Conservation (phyloP, 805 yeast species). For the Brettanomyces sp. region DNA sequence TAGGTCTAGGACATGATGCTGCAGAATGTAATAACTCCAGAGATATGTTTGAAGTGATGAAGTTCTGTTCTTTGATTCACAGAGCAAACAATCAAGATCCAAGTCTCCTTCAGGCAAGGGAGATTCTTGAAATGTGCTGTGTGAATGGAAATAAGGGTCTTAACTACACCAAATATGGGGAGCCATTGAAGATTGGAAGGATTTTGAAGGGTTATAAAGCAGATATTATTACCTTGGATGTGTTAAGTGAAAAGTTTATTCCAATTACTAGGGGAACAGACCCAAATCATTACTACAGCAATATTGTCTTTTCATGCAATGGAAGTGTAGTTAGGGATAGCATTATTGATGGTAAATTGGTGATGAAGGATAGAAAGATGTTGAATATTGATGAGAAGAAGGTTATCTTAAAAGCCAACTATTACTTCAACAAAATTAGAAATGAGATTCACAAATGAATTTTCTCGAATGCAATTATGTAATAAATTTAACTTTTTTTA, state of each 20-base stretch:
- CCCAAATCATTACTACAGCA: slow-evolving; percentile 2
- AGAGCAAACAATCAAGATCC: slow-evolving; percentile 5
- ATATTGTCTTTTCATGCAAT: slow-evolving; percentile 3
- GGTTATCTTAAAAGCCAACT: slow-evolving; percentile 1
- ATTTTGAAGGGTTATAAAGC: slow-evolving; percentile 2
- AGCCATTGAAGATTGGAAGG: slow-evolving; percentile 1
- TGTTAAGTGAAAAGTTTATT: slow-evolving; percentile 1
- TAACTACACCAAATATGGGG: not conserved
- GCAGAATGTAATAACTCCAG: slow-evolving; percentile 4
- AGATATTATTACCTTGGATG: slow-evolving; percentile 5
- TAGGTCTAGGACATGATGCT: slow-evolving; percentile 5
- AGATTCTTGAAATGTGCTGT: slow-evolving; percentile 4
- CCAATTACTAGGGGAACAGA: slow-evolving; percentile 2
- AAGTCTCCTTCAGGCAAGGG: slow-evolving; percentile 1
- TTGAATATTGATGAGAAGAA: slow-evolving; percentile 1
- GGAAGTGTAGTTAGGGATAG: slow-evolving; percentile 5
- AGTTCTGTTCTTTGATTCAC: slow-evolving; percentile 4
- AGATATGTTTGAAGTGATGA: slow-evolving; percentile 3
- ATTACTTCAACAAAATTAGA: slow-evolving; percentile 1
- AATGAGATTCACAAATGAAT: not conserved
- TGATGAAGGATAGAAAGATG: slow-evolving; percentile 3
- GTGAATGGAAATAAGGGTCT: slow-evolving; percentile 3
- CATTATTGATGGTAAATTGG: slow-evolving; percentile 4
- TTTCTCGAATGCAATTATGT: too few species aligned
- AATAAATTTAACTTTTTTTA: too few species aligned